These are phyloP conservation scores for Aspergillus sparsus DNA, from an alignment of 495 filamentous ascomycete species.

Conservation along the genomic window DNA sequence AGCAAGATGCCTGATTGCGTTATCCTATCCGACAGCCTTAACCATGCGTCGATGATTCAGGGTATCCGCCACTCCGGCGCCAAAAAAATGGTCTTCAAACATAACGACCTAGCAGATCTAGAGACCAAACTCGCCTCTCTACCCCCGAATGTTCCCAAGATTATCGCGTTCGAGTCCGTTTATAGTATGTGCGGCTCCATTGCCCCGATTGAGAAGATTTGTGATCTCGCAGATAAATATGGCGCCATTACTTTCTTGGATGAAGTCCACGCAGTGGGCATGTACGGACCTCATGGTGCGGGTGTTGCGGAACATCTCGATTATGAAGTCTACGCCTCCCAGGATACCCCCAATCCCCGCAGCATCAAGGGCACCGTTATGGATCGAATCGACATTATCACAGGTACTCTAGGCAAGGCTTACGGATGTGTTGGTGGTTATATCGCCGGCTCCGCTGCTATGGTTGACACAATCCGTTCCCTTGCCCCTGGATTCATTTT, in stretches of 20 bases:
- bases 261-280: conserved; percentile 97
- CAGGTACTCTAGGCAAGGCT: conserved; percentile 93
- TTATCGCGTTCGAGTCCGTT: conserved; percentile 97
- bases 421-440: conserved; percentile 98
- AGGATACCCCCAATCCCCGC: conserved; percentile 62
- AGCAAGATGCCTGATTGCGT: conserved; percentile 96
- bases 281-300: conserved; percentile 96
- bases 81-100: conserved; percentile 97
- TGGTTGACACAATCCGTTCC: conserved; percentile 95
- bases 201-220: conserved; percentile 92
- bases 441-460: conserved; percentile 83
- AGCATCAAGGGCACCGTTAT: conserved; percentile 75
- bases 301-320: conserved; percentile 98
- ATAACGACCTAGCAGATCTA: conserved; percentile 89
- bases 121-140: conserved; percentile 89
- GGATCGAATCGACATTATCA: conserved; percentile 97
- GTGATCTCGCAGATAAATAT: conserved; percentile 95
- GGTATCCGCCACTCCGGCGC: conserved; percentile 96
- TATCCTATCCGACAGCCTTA: conserved; percentile 90
- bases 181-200: conserved; percentile 99
- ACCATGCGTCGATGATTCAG: conserved; percentile 99
- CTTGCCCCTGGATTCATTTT: conserved; percentile 98
- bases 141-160: conserved; percentile 83
- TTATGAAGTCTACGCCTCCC: conserved; percentile 64
- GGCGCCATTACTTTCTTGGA: conserved; percentile 96